phyloP scores from a whole-genome alignment of 176 grass and related monocot genomes.

The Carex kokanica region DNA sequence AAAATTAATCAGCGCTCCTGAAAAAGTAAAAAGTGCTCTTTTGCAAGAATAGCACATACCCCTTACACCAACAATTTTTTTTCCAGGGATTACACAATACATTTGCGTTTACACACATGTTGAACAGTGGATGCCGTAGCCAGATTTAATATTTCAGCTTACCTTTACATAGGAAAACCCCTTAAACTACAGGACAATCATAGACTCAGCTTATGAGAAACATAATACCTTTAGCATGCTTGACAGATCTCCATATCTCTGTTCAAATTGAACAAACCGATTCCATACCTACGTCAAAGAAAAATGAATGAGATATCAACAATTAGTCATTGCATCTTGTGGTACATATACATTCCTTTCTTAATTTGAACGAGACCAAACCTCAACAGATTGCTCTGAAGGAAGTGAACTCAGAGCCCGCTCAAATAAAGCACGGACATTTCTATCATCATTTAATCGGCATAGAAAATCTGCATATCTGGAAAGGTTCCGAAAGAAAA shows the following conservation, averaged over 20 bases:
- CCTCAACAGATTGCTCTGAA: constrained; percentile 77
- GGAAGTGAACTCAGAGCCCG: constrained; percentile 88
- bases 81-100: neutral
- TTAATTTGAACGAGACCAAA: constrained; percentile 31
- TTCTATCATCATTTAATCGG: constrained; percentile 96
- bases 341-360: neutral
- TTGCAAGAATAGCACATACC: neutral
- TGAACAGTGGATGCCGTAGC: neutral
- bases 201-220: constrained; percentile 1
- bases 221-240: constrained; percentile 84
- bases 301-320: constrained; percentile 32
- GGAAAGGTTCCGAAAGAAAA: constrained; percentile 22
- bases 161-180: neutral
- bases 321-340: constrained; percentile 9
- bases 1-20: neutral
- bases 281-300: constrained; percentile 75
- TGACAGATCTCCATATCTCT: constrained; percentile 77
- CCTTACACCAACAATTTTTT: neutral
- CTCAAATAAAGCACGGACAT: constrained; percentile 96
- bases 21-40: neutral
- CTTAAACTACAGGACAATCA: neutral
- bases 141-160: neutral
- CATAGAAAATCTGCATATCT: constrained; percentile 95
- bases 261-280: constrained; percentile 76
- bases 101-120: neutral